A percentile compares a stretch with the other conserved stretches of the same genome.
Conservation (phyloP, 1,284 basidiomycete species). For the Apiotrichum gracile region DNA sequence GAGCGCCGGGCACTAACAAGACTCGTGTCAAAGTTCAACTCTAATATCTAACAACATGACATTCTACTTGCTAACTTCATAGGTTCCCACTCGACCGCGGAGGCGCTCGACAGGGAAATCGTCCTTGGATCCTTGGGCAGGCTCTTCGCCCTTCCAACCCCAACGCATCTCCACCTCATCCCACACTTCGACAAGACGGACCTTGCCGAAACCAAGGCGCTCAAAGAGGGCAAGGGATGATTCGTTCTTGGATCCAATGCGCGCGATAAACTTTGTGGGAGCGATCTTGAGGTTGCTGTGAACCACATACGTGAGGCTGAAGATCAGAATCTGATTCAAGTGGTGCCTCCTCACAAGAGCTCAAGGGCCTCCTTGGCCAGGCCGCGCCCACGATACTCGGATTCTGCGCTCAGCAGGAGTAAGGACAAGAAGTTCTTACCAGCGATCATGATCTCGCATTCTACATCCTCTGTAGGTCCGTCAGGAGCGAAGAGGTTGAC, state of each 20-base stretch:
- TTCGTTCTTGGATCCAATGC: slow-evolving; percentile 55
- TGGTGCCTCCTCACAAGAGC: slow-evolving; percentile 50
- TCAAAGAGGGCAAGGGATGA: slow-evolving; percentile 60
- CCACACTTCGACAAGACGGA: slow-evolving; percentile 64
- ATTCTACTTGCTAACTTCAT: too few relatives aligned
- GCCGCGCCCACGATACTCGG: slow-evolving; percentile 3
- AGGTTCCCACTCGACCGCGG: not conserved
- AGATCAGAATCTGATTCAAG: not conserved
- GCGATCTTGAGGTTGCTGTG: slow-evolving; percentile 12
- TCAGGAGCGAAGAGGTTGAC: slow-evolving; percentile 42
- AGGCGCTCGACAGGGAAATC: not conserved
- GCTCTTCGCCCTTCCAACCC: slow-evolving; percentile 14
- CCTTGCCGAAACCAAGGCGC: slow-evolving; percentile 61
- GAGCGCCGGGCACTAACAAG: not conserved
- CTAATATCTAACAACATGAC: too few relatives aligned
- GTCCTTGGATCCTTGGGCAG: not conserved
- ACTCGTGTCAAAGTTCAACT: too few relatives aligned
- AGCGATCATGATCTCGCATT: slow-evolving; percentile 79
- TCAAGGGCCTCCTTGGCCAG: slow-evolving; percentile 60
- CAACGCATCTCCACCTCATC: slow-evolving; percentile 65
- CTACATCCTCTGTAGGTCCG: slow-evolving; percentile 54
- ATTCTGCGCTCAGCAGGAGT: not conserved
- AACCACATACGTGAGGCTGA: slow-evolving; percentile 46
- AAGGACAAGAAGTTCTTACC: slow-evolving; percentile 45
- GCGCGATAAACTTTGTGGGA: slow-evolving; percentile 51